phyloP scores from a whole-genome alignment of 352 stramenopile genomes.

The Pythium coloratum region DNA sequence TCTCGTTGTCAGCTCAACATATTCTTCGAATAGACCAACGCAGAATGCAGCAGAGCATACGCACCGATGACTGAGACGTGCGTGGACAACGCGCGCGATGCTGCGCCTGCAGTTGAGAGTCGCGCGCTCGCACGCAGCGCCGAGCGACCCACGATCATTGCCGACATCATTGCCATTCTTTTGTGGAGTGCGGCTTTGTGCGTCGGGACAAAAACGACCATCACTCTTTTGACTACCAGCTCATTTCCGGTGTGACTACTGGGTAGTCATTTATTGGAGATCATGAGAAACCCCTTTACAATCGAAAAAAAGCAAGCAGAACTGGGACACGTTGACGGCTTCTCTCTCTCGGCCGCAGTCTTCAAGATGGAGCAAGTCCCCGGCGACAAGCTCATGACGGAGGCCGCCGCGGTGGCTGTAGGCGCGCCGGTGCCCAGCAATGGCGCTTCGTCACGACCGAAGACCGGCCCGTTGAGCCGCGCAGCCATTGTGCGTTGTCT shows the following conservation, averaged over 20 bases:
- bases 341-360: background rate
- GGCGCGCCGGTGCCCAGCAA: background rate
- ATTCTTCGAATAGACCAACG: background rate
- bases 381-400: conserved; percentile 33
- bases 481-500: conserved; percentile 31
- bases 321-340: conserved; percentile 12
- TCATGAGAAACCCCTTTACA: conserved; percentile 3
- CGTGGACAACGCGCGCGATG: conserved; percentile 12
- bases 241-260: conserved; percentile 15
- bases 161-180: conserved; percentile 7
- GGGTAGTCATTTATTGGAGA: conserved; percentile 15
- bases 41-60: background rate
- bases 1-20: conserved; percentile 1
- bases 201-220: conserved; percentile 7
- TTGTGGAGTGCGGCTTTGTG: conserved; percentile 6
- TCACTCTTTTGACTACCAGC: conserved; percentile 24
- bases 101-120: background rate
- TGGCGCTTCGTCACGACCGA: conserved; percentile 6
- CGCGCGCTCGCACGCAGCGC: background rate
- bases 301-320: conserved; percentile 2
- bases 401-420: conserved; percentile 22
- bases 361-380: conserved; percentile 31
- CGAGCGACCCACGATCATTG: conserved; percentile 1
- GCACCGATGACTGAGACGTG: conserved; percentile 27
- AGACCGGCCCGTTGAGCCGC: conserved; percentile 25